These are phyloP conservation scores for Penicillium sp. DNA, from an alignment of 2,329 filamentous ascomycete species.

Conservation along the genomic window DNA sequence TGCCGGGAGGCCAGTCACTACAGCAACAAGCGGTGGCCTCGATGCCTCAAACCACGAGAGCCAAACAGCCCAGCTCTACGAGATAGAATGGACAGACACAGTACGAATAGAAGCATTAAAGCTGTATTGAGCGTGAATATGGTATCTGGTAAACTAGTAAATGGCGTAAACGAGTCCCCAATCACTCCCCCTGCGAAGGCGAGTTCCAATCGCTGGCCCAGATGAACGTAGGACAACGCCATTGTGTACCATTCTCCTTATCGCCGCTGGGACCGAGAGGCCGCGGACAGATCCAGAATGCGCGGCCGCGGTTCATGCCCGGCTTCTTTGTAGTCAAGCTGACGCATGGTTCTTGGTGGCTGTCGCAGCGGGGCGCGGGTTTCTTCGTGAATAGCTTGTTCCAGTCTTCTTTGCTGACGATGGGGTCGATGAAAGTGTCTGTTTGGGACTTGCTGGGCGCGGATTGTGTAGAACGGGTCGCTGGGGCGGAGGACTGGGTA, in stretches of 20 bases:
- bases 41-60: neutral
- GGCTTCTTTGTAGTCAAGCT: conserved; percentile 85
- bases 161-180: neutral
- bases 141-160: neutral
- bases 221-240: conserved; percentile 86
- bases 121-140: neutral
- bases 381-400: conserved; percentile 79
- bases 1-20: neutral
- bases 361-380: conserved; percentile 76
- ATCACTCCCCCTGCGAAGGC: conserved; percentile 18
- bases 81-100: neutral
- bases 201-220: conserved; percentile 69
- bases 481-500: neutral
- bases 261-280: conserved; percentile 84
- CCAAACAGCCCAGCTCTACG: neutral
- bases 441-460: conserved; percentile 37
- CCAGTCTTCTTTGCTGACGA: conserved; percentile 82
- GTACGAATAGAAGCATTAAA: neutral
- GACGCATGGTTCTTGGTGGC: conserved; percentile 84
- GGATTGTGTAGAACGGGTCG: conserved; percentile 10
- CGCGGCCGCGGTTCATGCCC: conserved; percentile 75
- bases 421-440: conserved; percentile 67
- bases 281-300: conserved; percentile 73
- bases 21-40: neutral
- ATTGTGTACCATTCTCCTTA: conserved; percentile 83